Evolutionary conservation across 2,329 filamentous ascomycete genomes (phyloP), one percentile per base, ranked within the genome.

Genomic region (Sordariomycetes sp.): DNA sequence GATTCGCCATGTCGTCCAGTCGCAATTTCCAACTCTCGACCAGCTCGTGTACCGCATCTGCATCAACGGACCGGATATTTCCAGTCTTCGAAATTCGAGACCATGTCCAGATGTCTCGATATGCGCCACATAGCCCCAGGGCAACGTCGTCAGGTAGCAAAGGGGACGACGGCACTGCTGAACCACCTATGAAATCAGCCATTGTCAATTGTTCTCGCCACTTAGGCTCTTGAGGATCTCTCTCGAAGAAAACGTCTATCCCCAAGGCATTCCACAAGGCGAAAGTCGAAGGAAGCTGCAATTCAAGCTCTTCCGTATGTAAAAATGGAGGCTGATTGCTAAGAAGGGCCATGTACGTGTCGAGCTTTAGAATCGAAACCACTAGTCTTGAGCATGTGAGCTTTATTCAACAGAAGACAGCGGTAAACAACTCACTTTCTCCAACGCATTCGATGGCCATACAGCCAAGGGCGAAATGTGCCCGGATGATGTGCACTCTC

Each of bases 231-330:
- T 40, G 37, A 0, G 45, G 42, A 4, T 50, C 39, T 5, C 61
- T 48, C 10, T 46, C 44, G 31, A 60, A 62, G 33, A 56, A 63
- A 2, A 53, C 42, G 27, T 54, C 46, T 0, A 66, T 47, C 0
- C 59, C 59, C 15, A 53, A 46, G 0, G 59, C 38, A 34, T 65
- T 61, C 51, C 53, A 64, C 5, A 55, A 38, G 2, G 51, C 46
- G 21, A 51, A 58, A 0, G 61, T 57, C 0, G 44, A 48, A 3
- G 54, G 48, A 9, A 63, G 35, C 0, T 49, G 43, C 5, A 59
- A 42, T 11, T 60, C 51, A 1, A 66, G 39, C 34, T 66, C 62
- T 37, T 63, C 57, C 2, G 51, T 37, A 5, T 49, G 46, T 0
- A 64, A 36, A 0, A 50, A 33, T 0, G 53, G 46, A 2, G 59